Conservation (phyloP, 225 moss, liverwort and hornwort genomes). For the Neckera pumila region DNA sequence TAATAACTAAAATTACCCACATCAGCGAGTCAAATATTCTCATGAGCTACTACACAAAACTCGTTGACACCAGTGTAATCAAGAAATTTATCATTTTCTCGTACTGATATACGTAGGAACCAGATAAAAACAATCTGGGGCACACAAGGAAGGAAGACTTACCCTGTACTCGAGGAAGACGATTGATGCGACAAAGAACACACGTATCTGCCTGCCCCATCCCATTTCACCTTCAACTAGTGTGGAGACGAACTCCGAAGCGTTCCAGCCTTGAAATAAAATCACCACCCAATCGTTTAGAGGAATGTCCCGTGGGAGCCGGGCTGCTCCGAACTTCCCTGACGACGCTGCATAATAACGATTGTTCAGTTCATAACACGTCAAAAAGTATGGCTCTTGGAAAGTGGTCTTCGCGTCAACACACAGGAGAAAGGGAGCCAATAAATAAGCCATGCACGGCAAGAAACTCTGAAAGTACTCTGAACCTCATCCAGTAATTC, state of each 20-base stretch:
- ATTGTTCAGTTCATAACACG: neutral
- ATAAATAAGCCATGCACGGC: neutral
- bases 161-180: slow-evolving; percentile 51
- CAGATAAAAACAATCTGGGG: neutral
- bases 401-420: neutral
- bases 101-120: neutral
- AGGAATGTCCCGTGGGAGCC: neutral
- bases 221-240: slow-evolving; percentile 36
- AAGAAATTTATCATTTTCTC: neutral
- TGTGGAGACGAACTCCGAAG: neutral
- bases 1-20: neutral
- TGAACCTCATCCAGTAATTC: neutral
- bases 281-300: neutral
- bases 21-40: neutral
- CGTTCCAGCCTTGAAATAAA: slow-evolving; percentile 1
- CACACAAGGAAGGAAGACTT: neutral
- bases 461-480: neutral
- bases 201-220: slow-evolving; percentile 53
- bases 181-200: slow-evolving; percentile 45
- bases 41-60: neutral
- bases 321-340: neutral
- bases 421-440: neutral
- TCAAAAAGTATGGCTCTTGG: neutral
- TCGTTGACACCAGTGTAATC: neutral
- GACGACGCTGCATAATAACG: slow-evolving; percentile 5